Percentiles rank a stretch among this genome's conserved stretches.
phyloP scores from a whole-genome alignment of 129 eudicot species.

The Flaveria linearis region DNA sequence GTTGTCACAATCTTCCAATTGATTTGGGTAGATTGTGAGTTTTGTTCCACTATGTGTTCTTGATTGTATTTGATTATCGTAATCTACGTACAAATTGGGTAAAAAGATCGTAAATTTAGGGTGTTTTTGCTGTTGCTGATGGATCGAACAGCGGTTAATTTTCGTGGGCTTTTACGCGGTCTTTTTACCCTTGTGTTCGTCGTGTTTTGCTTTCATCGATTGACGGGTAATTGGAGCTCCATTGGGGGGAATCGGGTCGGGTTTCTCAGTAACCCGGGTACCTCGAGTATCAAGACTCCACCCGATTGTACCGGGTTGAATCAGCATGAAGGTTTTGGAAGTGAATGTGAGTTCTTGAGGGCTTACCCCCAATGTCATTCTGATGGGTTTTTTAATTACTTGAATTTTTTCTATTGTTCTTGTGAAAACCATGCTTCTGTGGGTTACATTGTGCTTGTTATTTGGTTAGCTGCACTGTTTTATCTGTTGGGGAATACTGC shows the following conservation, averaged over 20 bases:
- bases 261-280: constrained; percentile 9
- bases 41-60: neutral
- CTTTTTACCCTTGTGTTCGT: constrained; percentile 23
- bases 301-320: constrained; percentile 51
- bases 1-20: neutral
- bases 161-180: constrained; percentile 22
- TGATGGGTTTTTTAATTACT: constrained; percentile 64
- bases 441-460: constrained; percentile 50
- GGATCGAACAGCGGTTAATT: constrained; percentile 24
- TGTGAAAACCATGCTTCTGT: constrained; percentile 41
- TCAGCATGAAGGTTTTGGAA: constrained; percentile 48
- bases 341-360: constrained; percentile 59
- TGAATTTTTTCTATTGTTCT: constrained; percentile 66
- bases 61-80: constrained; percentile 13
- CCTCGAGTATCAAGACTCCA: constrained; percentile 29
- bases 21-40: neutral
- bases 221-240: neutral
- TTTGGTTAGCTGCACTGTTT: constrained; percentile 66
- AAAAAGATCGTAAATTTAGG: constrained; percentile 23
- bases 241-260: constrained; percentile 23
- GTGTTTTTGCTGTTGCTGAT: constrained; percentile 12
- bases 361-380: constrained; percentile 64
- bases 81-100: neutral
- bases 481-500: constrained; percentile 85
- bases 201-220: constrained; percentile 26